Base-by-base conservation (phyloP, 2,329 filamentous ascomycete species). In the Magnaporthiopsis rhizophila region DNA sequence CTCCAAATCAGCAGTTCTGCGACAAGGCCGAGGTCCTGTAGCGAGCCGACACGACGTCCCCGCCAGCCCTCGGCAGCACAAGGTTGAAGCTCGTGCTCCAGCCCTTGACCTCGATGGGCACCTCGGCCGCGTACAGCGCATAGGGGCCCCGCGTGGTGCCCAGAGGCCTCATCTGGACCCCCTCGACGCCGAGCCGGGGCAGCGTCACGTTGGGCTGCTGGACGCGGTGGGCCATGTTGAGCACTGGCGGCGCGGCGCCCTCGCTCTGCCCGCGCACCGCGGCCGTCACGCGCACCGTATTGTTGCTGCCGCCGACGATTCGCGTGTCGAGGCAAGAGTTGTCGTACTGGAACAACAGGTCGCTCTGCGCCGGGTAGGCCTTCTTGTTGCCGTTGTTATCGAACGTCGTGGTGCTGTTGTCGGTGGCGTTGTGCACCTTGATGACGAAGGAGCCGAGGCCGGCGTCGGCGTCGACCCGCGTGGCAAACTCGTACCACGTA, bases 61-160 rank as follows among this genome's bases (percentile, higher is more conserved):
- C 60, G 21, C 18, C 30, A 6, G 45, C 38, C 26, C 32, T 56
- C 6, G 50, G 38, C 38, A 62, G 6, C 11, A 26, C n/a, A 26
- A 62, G 7, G 26, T 32, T 28, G 53, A 62, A 62, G n/a, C n/a
- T 53, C 18, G 60, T 62, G 13, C 26, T 53, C 60, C 60, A 62
- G 8, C 60, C 60, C 15, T 28, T 13, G 24, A 21, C 26, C 60
- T 62, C 60, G 28, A 62, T 8, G 15, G 38, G 26, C 3, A 53
- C 26, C 15, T 73, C 74, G 3, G 74, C 75, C 7, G 73, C 74
- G 68, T 79, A 84, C 30, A 83, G 74, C 0, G 80, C 83, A 67
- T 83, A 83, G 34, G 71, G 66, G 26, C 81, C 81, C 24, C 77
- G 73, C 60, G 80, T 83, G 53, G 72, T 68, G 0, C 77, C 79